Base-by-base conservation (phyloP, 352 stramenopile genomes). In the Phytophthora citricola region DNA sequence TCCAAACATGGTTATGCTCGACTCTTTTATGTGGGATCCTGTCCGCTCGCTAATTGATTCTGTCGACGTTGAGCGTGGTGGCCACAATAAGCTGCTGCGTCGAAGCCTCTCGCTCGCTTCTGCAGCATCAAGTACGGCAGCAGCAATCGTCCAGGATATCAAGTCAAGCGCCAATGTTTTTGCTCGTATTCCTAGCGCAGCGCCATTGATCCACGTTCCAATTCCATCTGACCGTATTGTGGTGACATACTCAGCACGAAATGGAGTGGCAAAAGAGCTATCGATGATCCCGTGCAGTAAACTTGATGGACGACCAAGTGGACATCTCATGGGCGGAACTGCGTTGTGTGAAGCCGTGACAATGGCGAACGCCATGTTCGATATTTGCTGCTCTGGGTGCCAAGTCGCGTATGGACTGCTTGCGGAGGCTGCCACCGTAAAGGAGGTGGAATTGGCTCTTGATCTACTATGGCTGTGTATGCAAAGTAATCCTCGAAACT, bases 131-230 rank as follows among this genome's bases (percentile, higher is more conserved):
- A 79, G 78, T 38, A 75, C 85, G 29, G 83, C 83, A 4, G 83
- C 83, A 17, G 83, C 81, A 0, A 88, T 92, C 47, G 79, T 92
- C 31, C 79, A 92, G 29, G 81, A 92, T 53, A 87, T 92, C 31
- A 90, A 89, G 56, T 66, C 67, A 11, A 76, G 71, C 26, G 66
- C 78, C 1, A 86, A 78, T 20, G 54, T 89, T 2, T 90, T 89
- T 54, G 62, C 75, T 29, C 70, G 81, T 17, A 82, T 92, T 24
- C 71, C 83, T 3, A 89, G 75, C 8, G 66, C 81, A 6, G 79
- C 77, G 0, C 81, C 81, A 8, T 64, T 78, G 5, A 73, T 91
- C 5, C 81, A 75, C 48, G 61, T 90, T 10, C 74, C 82, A 3
- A 60, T 91, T 38, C 38, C 62, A 0, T 73, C 70, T 57, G 85